These are phyloP conservation scores for Penicillium brasilianum DNA, from an alignment of 2,329 filamentous ascomycete species.

Conservation along the genomic window DNA sequence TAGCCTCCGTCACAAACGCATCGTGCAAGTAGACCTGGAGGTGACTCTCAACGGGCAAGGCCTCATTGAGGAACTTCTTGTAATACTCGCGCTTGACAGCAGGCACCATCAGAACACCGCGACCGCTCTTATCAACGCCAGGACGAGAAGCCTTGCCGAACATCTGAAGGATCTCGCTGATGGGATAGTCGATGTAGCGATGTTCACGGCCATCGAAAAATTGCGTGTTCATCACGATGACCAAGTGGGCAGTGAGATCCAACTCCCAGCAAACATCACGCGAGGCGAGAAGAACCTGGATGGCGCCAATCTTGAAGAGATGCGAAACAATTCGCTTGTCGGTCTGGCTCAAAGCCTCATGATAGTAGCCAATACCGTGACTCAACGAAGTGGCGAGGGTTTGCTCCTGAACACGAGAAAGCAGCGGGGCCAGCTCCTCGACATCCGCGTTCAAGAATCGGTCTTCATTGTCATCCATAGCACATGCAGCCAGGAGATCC, in stretches of 20 bases:
- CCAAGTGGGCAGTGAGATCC: conserved; percentile 83
- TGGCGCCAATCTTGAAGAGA: conserved; percentile 84
- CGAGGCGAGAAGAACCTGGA: conserved; percentile 81
- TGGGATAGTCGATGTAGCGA: conserved; percentile 93
- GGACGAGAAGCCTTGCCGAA: conserved; percentile 89
- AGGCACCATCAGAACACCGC: conserved; percentile 95
- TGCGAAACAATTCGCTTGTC: conserved; percentile 95
- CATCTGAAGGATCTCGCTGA: conserved; percentile 96
- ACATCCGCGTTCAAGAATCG: conserved; percentile 86
- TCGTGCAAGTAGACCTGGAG: conserved; percentile 91
- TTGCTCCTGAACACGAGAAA: conserved; percentile 83
- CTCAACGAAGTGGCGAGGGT: conserved; percentile 86
- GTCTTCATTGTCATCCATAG: conserved; percentile 89
- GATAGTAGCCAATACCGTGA: conserved; percentile 96
- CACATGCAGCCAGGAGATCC: conserved; percentile 84
- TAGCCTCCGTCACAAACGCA: conserved; percentile 95
- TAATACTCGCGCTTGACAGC: conserved; percentile 96
- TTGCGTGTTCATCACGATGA: conserved; percentile 96
- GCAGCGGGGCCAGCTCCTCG: conserved; percentile 79
- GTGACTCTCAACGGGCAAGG: conserved; percentile 92
- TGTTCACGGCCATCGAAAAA: conserved; percentile 97
- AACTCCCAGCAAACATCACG: conserved; percentile 97
- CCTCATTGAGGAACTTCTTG: conserved; percentile 97
- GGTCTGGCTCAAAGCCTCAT: conserved; percentile 85
- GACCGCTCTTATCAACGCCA: conserved; percentile 76